phyloP scores from a whole-genome alignment of 306 rosid genomes.

The Leucaena leucocephala region DNA sequence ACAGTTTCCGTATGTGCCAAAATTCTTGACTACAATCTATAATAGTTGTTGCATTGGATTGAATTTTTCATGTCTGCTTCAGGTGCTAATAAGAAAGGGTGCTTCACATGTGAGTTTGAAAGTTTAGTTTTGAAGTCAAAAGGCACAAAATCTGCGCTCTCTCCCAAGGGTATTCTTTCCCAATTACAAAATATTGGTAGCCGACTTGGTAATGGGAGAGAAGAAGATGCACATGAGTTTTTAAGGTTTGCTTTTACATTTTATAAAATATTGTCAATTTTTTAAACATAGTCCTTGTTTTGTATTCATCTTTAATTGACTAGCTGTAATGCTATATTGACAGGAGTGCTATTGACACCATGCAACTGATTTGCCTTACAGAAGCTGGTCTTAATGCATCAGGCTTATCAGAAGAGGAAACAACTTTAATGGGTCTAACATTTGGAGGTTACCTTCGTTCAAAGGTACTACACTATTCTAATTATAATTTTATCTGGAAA shows the following conservation, averaged over 20 bases:
- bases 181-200: conserved; percentile 74
- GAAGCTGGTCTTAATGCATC: conserved; percentile 63
- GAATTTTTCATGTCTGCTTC: conserved; percentile 38
- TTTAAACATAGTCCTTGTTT: conserved; percentile 7
- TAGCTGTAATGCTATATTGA: conserved; percentile 19
- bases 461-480: conserved; percentile 55
- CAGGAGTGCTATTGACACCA: conserved; percentile 84
- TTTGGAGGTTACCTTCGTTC: conserved; percentile 97
- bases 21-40: conserved; percentile 14
- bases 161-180: conserved; percentile 78
- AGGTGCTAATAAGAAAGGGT: conserved; percentile 79
- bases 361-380: conserved; percentile 85
- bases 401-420: conserved; percentile 67
- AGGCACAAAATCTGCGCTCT: conserved; percentile 65
- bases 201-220: conserved; percentile 89
- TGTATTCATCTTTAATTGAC: conserved; percentile 31
- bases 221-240: conserved; percentile 98
- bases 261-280: conserved; percentile 1
- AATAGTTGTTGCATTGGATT: conserved; percentile 29
- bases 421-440: conserved; percentile 78
- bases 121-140: conserved; percentile 72
- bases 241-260: conserved; percentile 57
- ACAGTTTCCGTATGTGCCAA: conserved; percentile 10
- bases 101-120: conserved; percentile 91
- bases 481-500: conserved; percentile 22